A percentile compares a stretch with the other conserved stretches of the same genome.
phyloP scores from a whole-genome alignment of 176 grass and related monocot genomes.

The Juncus effusus region DNA sequence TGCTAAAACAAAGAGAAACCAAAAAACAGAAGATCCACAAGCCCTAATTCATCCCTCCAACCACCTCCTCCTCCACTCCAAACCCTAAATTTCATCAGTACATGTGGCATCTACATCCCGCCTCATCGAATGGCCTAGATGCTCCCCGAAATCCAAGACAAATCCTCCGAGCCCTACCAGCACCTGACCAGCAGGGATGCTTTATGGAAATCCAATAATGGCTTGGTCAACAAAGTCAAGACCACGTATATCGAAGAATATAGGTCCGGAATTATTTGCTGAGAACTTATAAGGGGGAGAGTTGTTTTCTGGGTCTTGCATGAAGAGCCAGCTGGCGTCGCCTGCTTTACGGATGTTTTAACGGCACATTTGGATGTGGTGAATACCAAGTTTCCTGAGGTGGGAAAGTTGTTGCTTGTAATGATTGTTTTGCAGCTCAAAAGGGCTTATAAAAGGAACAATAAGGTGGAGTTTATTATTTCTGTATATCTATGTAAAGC shows the following conservation, averaged over 20 bases:
- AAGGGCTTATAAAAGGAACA: conserved; percentile 88
- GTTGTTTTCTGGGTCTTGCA: conserved; percentile 94
- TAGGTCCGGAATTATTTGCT: conserved; percentile 67
- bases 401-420: conserved; percentile 63
- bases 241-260: conserved; percentile 86
- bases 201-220: conserved; percentile 88
- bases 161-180: conserved; percentile 73
- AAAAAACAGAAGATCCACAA: conserved; percentile 8
- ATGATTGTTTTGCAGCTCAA: conserved; percentile 89
- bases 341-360: conserved; percentile 92
- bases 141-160: conserved; percentile 90
- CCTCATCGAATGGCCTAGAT: conserved; percentile 90
- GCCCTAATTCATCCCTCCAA: neutral
- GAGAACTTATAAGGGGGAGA: conserved; percentile 87
- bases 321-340: conserved; percentile 92
- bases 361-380: conserved; percentile 67
- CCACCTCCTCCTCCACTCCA: conserved; percentile 37
- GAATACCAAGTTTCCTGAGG: conserved; percentile 86
- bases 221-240: conserved; percentile 28
- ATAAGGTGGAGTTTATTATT: no score
- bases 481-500: no score
- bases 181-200: conserved; percentile 90
- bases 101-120: conserved; percentile 84
- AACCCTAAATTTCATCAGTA: conserved; percentile 53
- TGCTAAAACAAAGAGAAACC: conserved; percentile 17